Percentiles rank a stretch among this genome's conserved stretches.
These are phyloP conservation scores for Arachnopeziza araneosa DNA, from an alignment of 2,329 filamentous ascomycete genomes.

Conservation along the genomic window DNA sequence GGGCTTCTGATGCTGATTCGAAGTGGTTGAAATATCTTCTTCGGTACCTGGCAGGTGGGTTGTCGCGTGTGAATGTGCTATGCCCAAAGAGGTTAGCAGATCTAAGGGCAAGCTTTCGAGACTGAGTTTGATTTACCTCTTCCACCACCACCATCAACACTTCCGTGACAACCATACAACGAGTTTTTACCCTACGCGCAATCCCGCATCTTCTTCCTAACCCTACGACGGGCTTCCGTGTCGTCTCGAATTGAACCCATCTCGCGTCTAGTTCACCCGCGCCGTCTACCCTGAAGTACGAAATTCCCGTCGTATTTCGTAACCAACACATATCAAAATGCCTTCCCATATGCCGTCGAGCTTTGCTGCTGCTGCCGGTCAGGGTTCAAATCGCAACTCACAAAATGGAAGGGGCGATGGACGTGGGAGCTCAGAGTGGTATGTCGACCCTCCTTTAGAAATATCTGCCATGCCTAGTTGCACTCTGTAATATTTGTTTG, in stretches of 20 bases:
- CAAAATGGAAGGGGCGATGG: conserved; percentile 53
- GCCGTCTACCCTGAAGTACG: neutral
- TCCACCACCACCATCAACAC: neutral
- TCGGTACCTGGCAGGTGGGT: neutral
- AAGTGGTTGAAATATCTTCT: too few species aligned
- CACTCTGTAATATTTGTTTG: neutral
- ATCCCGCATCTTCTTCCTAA: neutral
- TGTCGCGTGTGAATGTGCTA: too few species aligned
- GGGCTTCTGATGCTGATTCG: too few species aligned
- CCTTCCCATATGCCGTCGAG: conserved; percentile 73
- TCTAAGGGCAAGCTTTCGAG: neutral
- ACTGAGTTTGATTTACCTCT: neutral
- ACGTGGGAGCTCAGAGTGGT: conserved; percentile 67
- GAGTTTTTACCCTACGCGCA: neutral
- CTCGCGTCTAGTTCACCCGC: neutral
- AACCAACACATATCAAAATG: conserved; percentile 38
- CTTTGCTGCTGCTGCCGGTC: conserved; percentile 78
- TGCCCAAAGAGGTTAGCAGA: too few species aligned
- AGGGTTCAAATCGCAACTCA: conserved; percentile 56
- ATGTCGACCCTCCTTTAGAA: conserved; percentile 35
- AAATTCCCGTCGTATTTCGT: neutral
- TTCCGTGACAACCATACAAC: neutral
- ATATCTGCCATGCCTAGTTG: neutral
- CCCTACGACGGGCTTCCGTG: neutral
- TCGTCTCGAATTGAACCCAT: neutral